Conservation (phyloP, 331 rosid genomes). For the Rosa hybrid region DNA sequence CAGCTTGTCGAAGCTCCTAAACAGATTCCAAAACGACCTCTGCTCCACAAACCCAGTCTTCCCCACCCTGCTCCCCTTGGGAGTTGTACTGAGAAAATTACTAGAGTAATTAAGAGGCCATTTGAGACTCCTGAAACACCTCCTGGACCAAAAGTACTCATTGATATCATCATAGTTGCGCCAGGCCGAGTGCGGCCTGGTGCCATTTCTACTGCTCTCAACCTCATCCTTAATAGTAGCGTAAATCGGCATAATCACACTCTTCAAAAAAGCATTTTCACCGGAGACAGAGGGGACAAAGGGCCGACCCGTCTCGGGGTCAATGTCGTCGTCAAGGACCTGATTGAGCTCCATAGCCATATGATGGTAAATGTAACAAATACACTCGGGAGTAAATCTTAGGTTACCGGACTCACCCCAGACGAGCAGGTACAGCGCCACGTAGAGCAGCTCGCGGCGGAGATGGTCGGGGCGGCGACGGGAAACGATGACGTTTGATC, state of each 20-base stretch:
- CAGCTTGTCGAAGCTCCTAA: constrained; percentile 83
- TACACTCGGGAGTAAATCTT: constrained; percentile 75
- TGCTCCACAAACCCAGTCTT: constrained; percentile 97
- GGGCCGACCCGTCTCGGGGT: constrained; percentile 62
- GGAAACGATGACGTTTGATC: constrained; percentile 36
- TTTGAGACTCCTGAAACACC: constrained; percentile 63
- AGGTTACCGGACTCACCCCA: constrained; percentile 97
- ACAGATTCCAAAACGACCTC: constrained; percentile 92
- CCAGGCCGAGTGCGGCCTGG: constrained; percentile 94
- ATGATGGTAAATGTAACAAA: constrained; percentile 71
- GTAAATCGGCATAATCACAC: constrained; percentile 77
- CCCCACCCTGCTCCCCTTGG: constrained; percentile 65
- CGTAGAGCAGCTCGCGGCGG: constrained; percentile 78
- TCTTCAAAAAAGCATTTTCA: constrained; percentile 60
- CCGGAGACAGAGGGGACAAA: constrained; percentile 63
- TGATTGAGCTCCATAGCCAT: constrained; percentile 82
- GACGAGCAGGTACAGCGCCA: constrained; percentile 60
- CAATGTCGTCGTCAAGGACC: constrained; percentile 50
- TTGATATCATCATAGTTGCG: constrained; percentile 89
- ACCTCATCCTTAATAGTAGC: constrained; percentile 64
- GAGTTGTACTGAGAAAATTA: constrained; percentile 68
- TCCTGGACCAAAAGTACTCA: constrained; percentile 91
- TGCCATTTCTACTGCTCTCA: constrained; percentile 74
- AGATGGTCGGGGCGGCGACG: constrained; percentile 32
- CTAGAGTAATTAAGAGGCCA: constrained; percentile 63